Base-by-base conservation (phyloP, 2,329 filamentous ascomycete genomes). In the Ophiostoma piceae region DNA sequence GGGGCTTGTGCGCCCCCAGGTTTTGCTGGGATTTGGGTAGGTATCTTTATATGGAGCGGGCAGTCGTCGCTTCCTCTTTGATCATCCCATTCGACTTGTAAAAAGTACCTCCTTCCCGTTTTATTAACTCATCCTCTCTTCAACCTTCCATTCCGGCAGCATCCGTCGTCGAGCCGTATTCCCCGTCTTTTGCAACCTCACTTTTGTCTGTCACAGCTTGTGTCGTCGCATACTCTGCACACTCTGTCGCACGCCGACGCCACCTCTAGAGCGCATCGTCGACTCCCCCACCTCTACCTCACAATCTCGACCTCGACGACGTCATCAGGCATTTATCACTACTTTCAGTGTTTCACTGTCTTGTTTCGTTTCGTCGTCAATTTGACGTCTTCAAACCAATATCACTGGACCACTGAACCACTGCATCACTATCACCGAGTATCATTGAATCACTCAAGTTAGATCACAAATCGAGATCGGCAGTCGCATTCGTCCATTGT, bases 401-500 rank as follows among this genome's bases (percentile, higher is more conserved):
- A 60, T 29, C 22, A 41, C 12, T 41, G 39, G 9, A 41, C 9
- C 12, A 39, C 37, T 39, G 37, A 39, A 12, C 2, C 12, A 41
- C 39, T 14, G 39, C 8, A 11, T 41, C 39, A 41, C 12, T 41
- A 14, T 35, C 35, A 35, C 35, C 35, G 8, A 35, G 35, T 35
- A 35, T 35, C 35, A 35, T 5, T 35, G 35, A 35, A 35, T 35
- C 35, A 35, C 35, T 35, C 35, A 3, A 35, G 35, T 35, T 29
- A 29, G 2, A 29, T 29, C 54, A 32, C 51, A 8, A 12, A 62
- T 62, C 57, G 57, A 32, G 57, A 62, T 62, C 57, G 57, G 14
- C n/a, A 62, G 22, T 62, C 57, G 26, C 57, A 62, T 32, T 35
- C 57, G 57, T 32, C 60, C 8, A n/a, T 65, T 65, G 60, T 65